Conservation (phyloP, 1,284 basidiomycete species). For the Austropuccinia psidii region DNA sequence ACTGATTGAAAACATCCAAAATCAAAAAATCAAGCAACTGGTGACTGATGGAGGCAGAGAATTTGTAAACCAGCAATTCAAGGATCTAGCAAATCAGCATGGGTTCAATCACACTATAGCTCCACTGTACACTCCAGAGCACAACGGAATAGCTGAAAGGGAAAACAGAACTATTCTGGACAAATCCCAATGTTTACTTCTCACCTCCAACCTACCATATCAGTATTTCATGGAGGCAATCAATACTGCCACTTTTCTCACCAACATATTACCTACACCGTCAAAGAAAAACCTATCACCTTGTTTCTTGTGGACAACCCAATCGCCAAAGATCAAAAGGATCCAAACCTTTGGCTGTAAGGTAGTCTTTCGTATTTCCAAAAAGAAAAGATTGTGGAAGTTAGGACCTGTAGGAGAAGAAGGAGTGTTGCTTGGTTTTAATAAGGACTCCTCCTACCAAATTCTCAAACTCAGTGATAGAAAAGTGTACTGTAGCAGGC, state of each 20-base stretch:
- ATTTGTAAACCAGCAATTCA: constrained; percentile 42
- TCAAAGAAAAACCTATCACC: background rate
- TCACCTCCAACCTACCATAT: constrained; percentile 42
- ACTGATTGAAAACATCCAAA: too few relatives aligned
- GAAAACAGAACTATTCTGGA: constrained; percentile 45
- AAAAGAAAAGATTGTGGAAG: background rate
- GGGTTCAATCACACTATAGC: constrained; percentile 47
- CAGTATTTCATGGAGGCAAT: constrained; percentile 48
- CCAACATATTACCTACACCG: constrained; percentile 44
- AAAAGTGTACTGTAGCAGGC: too few relatives aligned
- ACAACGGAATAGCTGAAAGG: constrained; percentile 47
- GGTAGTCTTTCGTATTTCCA: background rate
- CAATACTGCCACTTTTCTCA: constrained; percentile 45
- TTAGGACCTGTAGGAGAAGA: background rate
- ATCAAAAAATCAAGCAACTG: background rate
- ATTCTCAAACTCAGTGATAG: too few relatives aligned
- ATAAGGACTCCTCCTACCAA: background rate
- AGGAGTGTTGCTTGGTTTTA: background rate
- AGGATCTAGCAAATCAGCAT: constrained; percentile 40
- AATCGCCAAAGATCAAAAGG: background rate
- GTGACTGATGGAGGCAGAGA: constrained; percentile 46
- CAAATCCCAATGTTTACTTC: constrained; percentile 43
- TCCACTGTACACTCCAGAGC: constrained; percentile 48
- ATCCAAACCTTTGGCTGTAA: background rate
- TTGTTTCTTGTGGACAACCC: too few relatives aligned